Evolutionary conservation across 805 yeast genomes (phyloP).

Genomic region (Pichia cabralensis): DNA sequence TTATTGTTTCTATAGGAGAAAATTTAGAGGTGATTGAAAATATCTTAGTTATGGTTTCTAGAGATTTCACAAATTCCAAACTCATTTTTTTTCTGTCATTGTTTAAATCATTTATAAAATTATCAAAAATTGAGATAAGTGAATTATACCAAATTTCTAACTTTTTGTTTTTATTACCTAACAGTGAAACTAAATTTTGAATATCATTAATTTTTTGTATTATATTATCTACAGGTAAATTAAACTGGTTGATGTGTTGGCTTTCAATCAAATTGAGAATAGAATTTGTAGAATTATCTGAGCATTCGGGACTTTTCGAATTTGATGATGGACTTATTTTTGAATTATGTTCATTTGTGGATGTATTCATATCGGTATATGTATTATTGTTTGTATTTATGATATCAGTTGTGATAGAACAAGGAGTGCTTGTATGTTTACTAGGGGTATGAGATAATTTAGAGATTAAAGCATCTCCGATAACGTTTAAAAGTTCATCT

Average conservation of each 20-base stretch:
- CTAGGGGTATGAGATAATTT: background rate
- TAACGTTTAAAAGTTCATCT: background rate
- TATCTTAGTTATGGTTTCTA: slow-evolving; percentile 20
- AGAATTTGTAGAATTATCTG: too few species aligned
- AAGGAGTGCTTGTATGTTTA: too few species aligned
- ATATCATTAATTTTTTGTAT: slow-evolving; percentile 5
- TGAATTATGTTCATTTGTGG: too few species aligned
- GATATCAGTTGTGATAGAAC: too few species aligned
- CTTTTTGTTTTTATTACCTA: slow-evolving; percentile 9
- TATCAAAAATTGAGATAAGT: background rate
- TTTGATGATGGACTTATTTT: too few species aligned
- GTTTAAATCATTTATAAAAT: slow-evolving; percentile 1
- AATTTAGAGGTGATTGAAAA: slow-evolving; percentile 10
- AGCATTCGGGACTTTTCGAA: too few species aligned
- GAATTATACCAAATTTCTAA: slow-evolving; percentile 3
- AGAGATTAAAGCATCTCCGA: background rate
- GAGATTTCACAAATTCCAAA: slow-evolving; percentile 16
- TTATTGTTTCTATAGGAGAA: slow-evolving; percentile 9
- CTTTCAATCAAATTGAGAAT: too few species aligned
- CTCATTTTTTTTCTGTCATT: slow-evolving; percentile 12
- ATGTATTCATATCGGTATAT: too few species aligned
- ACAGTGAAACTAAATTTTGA: slow-evolving; percentile 1
- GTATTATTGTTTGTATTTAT: too few species aligned
- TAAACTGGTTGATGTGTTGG: too few species aligned
- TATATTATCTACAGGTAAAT: slow-evolving; percentile 7